Evolutionary conservation across 2,329 filamentous ascomycete species (phyloP).

Genomic region (Neopestalotiopsis clavispora): DNA sequence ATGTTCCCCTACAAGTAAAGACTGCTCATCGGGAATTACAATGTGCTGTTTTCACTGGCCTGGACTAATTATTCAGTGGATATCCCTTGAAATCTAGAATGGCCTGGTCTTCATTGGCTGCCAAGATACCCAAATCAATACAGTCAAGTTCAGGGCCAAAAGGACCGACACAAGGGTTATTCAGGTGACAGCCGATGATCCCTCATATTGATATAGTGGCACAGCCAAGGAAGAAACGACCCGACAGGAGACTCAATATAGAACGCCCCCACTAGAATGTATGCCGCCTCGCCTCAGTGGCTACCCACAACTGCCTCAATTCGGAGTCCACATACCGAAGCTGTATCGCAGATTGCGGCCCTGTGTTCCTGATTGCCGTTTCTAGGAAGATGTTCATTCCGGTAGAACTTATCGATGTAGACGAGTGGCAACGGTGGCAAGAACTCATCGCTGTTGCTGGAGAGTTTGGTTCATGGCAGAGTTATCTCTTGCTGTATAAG

Average conservation of each 20-base stretch:
- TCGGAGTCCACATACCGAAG: constrained; percentile 37
- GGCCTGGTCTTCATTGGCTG: not conserved
- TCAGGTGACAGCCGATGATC: not conserved
- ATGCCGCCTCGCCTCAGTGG: not conserved
- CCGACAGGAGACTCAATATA: not conserved
- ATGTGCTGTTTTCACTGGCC: too few relatives aligned
- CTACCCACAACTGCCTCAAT: not conserved
- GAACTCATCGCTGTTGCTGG: constrained; percentile 7
- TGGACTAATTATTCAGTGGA: not conserved
- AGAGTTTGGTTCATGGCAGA: not conserved
- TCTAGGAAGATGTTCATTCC: constrained; percentile 14
- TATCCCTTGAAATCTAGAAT: not conserved
- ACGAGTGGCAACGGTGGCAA: constrained; percentile 10
- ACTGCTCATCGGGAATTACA: not conserved
- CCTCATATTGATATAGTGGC: not conserved
- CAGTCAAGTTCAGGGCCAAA: constrained; percentile 20
- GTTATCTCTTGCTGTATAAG: constrained; percentile 28
- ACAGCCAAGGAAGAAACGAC: not conserved
- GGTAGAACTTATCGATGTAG: not conserved
- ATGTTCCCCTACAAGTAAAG: not conserved
- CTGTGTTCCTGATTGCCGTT: constrained; percentile 38
- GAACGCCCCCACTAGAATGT: not conserved
- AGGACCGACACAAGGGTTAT: not conserved
- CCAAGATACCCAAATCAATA: constrained; percentile 16
- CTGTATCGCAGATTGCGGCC: constrained; percentile 34